Percentiles rank a stretch among this genome's conserved stretches.
Conservation (phyloP, 1,284 basidiomycete species). For the Amylostereum chailletii region DNA sequence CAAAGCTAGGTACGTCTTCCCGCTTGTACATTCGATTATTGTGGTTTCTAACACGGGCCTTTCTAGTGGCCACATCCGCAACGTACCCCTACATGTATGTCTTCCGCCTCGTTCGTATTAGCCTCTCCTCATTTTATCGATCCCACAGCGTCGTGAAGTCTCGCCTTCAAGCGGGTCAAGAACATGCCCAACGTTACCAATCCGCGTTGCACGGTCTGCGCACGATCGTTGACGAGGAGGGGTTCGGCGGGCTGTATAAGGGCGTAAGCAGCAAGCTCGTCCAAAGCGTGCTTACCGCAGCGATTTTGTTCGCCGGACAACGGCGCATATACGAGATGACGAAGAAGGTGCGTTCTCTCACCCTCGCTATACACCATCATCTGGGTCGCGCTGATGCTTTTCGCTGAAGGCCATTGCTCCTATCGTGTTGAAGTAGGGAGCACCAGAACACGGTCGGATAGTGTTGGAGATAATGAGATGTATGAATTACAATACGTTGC, state of each 20-base stretch:
- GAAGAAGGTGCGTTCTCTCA: conserved; percentile 34
- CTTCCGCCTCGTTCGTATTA: conserved; percentile 1
- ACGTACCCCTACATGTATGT: conserved; percentile 78
- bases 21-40: neutral
- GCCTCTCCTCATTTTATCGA: conserved; percentile 2
- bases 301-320: conserved; percentile 83
- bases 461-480: no score
- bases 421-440: neutral
- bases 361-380: no score
- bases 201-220: conserved; percentile 65
- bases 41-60: conserved; percentile 1
- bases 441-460: no score
- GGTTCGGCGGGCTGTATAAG: conserved; percentile 75
- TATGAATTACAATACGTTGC: no score
- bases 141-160: conserved; percentile 69
- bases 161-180: conserved; percentile 70
- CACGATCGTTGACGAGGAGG: conserved; percentile 70
- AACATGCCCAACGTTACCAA: conserved; percentile 53
- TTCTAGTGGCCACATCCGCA: conserved; percentile 57
- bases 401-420: neutral
- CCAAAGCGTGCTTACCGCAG: conserved; percentile 86
- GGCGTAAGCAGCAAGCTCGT: conserved; percentile 80
- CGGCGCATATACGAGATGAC: conserved; percentile 65
- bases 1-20: conserved; percentile 62
- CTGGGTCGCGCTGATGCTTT: neutral